phyloP scores from a whole-genome alignment of 1,284 basidiomycete species.

The Puccinia triticina region DNA sequence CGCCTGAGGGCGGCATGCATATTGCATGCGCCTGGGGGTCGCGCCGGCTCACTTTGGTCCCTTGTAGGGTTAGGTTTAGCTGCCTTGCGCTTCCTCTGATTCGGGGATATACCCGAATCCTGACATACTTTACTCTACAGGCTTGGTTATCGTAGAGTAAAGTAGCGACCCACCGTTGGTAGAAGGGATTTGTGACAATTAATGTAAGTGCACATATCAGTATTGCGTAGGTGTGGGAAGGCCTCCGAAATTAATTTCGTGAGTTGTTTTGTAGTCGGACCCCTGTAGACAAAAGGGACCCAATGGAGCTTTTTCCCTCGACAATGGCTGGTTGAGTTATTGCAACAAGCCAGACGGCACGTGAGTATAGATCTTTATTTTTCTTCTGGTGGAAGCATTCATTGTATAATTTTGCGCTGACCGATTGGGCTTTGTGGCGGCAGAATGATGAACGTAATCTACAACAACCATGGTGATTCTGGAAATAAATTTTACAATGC shows the following conservation, averaged over 20 bases:
- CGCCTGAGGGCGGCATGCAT: too few species aligned
- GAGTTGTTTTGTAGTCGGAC: neutral
- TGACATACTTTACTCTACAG: too few species aligned
- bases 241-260: neutral
- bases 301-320: constrained; percentile 7
- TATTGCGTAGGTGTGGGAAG: neutral
- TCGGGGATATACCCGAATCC: too few species aligned
- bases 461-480: constrained; percentile 3
- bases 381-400: neutral
- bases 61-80: too few species aligned
- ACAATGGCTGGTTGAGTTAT: constrained; percentile 25
- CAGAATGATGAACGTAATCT: constrained; percentile 15
- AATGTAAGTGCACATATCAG: neutral
- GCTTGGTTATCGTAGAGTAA: too few species aligned
- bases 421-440: neutral
- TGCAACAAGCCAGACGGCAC: neutral
- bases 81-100: too few species aligned
- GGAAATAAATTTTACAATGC: constrained; percentile 26
- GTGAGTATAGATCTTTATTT: neutral
- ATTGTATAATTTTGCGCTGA: neutral
- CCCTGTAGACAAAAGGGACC: neutral
- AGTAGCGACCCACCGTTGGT: too few species aligned
- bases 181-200: constrained; percentile 25
- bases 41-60: too few species aligned
- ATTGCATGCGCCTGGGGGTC: too few species aligned